Percentiles rank a stretch among this genome's conserved stretches.
Conservation (phyloP, 169 alveolate species). For the Eimeria mitis region DNA sequence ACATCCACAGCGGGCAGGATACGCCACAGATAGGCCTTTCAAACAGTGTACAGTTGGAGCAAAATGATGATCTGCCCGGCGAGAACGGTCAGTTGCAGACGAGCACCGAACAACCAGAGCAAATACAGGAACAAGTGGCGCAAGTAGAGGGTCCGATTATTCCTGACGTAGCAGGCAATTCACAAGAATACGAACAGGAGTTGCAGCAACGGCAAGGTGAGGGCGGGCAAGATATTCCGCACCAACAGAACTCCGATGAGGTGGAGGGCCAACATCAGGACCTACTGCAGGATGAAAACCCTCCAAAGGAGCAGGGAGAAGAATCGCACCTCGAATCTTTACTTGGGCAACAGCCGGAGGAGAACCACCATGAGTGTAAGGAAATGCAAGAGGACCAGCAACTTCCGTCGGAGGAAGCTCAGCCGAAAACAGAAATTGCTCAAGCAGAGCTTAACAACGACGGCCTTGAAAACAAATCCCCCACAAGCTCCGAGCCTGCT, state of each 20-base stretch:
- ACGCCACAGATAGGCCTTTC: background rate
- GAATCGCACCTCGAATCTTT: background rate
- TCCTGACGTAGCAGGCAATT: background rate
- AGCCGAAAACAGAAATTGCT: background rate
- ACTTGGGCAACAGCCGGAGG: slow-evolving; percentile 1
- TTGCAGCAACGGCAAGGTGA: background rate
- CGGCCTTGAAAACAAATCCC: background rate
- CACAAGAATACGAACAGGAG: background rate
- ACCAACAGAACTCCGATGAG: background rate
- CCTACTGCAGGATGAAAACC: background rate
- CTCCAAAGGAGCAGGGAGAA: background rate
- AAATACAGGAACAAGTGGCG: background rate
- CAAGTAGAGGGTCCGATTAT: background rate
- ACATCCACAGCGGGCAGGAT: background rate
- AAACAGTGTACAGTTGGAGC: background rate
- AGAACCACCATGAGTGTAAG: background rate
- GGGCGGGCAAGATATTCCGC: background rate
- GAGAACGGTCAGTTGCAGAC: background rate
- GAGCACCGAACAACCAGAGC: background rate
- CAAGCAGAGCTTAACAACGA: background rate
- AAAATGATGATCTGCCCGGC: background rate
- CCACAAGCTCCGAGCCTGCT: background rate
- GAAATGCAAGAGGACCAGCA: background rate
- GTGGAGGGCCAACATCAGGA: background rate
- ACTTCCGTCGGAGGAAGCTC: background rate